These are phyloP conservation scores for Phytophthora boehmeriae DNA, from an alignment of 352 stramenopile species.

Conservation along the genomic window DNA sequence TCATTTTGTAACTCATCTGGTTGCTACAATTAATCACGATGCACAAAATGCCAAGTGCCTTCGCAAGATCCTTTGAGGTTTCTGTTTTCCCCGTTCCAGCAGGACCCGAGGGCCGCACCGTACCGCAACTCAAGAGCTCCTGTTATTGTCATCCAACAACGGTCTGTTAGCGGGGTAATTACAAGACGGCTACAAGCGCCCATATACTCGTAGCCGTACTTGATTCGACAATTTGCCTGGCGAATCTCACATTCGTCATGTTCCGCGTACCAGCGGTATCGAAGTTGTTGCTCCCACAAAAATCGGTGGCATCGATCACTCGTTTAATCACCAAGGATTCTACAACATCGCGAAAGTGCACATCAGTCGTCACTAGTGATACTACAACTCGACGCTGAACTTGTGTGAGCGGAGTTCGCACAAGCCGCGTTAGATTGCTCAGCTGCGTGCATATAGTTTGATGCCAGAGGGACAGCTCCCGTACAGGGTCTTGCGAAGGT, in stretches of 20 bases:
- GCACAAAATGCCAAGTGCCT: constrained; percentile 90
- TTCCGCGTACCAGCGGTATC: constrained; percentile 76
- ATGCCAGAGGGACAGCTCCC: constrained; percentile 64
- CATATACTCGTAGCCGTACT: constrained; percentile 94
- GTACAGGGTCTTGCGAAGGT: constrained; percentile 51
- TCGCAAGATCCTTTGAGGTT: constrained; percentile 94
- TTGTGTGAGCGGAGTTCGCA: constrained; percentile 59
- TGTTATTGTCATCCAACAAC: constrained; percentile 94
- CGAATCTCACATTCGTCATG: constrained; percentile 62
- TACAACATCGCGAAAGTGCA: constrained; percentile 82
- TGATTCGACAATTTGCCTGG: constrained; percentile 71
- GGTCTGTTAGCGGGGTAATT: constrained; percentile 94
- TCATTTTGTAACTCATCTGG: constrained; percentile 93
- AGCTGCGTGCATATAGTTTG: constrained; percentile 74
- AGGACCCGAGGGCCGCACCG: constrained; percentile 87
- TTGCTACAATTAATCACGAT: constrained; percentile 97
- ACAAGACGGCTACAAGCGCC: constrained; percentile 90
- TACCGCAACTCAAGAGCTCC: constrained; percentile 88
- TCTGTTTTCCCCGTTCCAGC: constrained; percentile 94
- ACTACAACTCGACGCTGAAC: constrained; percentile 66
- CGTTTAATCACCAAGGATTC: constrained; percentile 58
- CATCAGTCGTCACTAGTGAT: constrained; percentile 77
- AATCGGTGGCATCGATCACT: constrained; percentile 61
- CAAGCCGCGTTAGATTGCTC: constrained; percentile 65
- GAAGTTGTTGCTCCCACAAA: constrained; percentile 76